These are phyloP conservation scores for Dactylellina cionopaga DNA, from an alignment of 2,329 filamentous ascomycete species.

Conservation along the genomic window DNA sequence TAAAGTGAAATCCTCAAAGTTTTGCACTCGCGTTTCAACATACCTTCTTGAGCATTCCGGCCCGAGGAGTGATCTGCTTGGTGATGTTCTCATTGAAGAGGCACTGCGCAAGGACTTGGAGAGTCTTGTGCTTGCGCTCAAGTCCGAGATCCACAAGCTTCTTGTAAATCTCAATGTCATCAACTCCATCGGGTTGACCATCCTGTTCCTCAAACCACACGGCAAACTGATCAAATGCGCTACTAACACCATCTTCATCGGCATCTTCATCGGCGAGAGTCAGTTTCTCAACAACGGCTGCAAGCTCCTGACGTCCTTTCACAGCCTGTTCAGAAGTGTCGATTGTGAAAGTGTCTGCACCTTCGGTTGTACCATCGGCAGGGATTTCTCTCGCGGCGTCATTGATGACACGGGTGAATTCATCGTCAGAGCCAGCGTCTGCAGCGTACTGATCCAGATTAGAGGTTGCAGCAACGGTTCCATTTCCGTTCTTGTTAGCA, in stretches of 20 bases:
- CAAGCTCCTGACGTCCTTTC: constrained; percentile 85
- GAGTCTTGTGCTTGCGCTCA: constrained; percentile 90
- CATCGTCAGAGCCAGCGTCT: constrained; percentile 86
- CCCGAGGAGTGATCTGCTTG: constrained; percentile 81
- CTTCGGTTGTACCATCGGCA: constrained; percentile 66
- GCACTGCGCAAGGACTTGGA: constrained; percentile 90
- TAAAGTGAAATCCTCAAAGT: constrained; percentile 60
- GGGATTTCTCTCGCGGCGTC: constrained; percentile 78
- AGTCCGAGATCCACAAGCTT: constrained; percentile 98
- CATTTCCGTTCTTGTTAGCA: constrained; percentile 68
- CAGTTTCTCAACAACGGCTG: constrained; percentile 93
- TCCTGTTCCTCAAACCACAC: constrained; percentile 83
- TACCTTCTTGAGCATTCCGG: constrained; percentile 87
- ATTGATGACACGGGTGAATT: constrained; percentile 80
- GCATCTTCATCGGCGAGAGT: constrained; percentile 78
- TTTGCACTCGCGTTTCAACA: constrained; percentile 53
- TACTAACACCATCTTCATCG: constrained; percentile 82
- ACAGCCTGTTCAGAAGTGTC: constrained; percentile 96
- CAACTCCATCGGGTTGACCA: constrained; percentile 77
- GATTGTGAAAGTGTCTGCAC: constrained; percentile 92
- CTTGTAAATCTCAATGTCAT: constrained; percentile 90
- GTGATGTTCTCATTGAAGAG: constrained; percentile 91
- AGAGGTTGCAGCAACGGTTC: constrained; percentile 64
- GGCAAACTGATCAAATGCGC: constrained; percentile 87
- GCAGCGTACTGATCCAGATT: constrained; percentile 65